Evolutionary conservation across 164 flowering plant genomes (phyloP).

Genomic region (Magnolia changhungtana): DNA sequence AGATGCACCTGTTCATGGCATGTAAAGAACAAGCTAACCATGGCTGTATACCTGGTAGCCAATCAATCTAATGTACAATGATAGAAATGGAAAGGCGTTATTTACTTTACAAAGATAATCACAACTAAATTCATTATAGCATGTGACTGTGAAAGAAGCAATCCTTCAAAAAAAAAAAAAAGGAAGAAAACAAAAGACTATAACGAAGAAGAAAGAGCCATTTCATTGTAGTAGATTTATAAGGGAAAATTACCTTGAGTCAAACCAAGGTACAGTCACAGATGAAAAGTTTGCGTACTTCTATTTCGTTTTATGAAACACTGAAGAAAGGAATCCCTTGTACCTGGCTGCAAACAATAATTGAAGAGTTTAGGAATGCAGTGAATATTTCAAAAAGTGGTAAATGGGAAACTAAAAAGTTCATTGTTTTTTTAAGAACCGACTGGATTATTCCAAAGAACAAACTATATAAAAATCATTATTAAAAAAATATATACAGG

Average conservation of each 20-base stretch:
- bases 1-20: background rate
- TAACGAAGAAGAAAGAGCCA: background rate
- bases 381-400: background rate
- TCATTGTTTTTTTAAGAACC: no score
- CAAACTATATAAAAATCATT: no score
- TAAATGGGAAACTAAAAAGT: background rate
- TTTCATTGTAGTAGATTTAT: background rate
- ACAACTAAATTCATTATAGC: no score
- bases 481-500: no score
- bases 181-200: background rate
- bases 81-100: background rate
- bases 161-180: background rate
- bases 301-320: constrained; percentile 81
- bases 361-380: background rate
- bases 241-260: constrained; percentile 50
- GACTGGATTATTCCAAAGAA: no score
- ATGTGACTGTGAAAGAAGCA: background rate
- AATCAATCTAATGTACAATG: background rate
- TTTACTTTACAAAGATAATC: no score
- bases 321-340: constrained; percentile 64
- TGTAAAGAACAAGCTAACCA: background rate
- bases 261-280: constrained; percentile 66
- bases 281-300: constrained; percentile 56
- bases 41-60: background rate
- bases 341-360: constrained; percentile 71